Evolutionary conservation across 2,329 filamentous ascomycete species (phyloP), one percentile per base, ranked within the genome.

Genomic region (Fusarium oxysporum): DNA sequence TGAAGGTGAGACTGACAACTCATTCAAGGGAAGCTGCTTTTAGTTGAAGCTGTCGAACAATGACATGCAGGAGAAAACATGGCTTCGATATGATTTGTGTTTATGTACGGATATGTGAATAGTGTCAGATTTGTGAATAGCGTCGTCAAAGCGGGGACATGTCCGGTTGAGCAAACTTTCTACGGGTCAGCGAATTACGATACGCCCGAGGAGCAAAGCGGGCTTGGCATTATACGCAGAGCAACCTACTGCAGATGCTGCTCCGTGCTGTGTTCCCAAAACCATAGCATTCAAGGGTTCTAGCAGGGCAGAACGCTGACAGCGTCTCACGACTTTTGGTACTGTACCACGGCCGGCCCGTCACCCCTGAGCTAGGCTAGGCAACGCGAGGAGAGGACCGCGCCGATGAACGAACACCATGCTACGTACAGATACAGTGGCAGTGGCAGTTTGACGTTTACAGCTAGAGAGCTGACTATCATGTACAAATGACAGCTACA

Each of bases 291-390:
- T 62, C 59, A 60, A 62, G 67, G 57, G 53, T 71, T 71, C 60
- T 45, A 68, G 51, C 63, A 73, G 56, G 70, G 61, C 65, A 67
- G 61, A 60, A 62, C 55, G 51, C 69, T 71, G 74, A 76, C 70
- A 65, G 63, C 73, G 73, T 77, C 73, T 77, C 73, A 70, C 75
- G 54, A 67, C 62, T 71, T 50, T 51, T 62, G 38, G 66, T 57
- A 44, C 66, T 51, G 65, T 76, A 68, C 51, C 64, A 76, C 68
- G 50, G 59, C 44, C 54, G 41, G 57, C 41, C 68, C 70, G 71
- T 60, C 65, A 57, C 75, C 75, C 75, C 75, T 77, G 74, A 74
- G 62, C 65, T 65, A 73, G 60, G 60, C 65, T 62, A 71, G 62
- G 53, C 63, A 71, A 72, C 50, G 62, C 55, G 61, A 67, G 37